Percentiles rank a stretch among this genome's conserved stretches.
These are phyloP conservation scores for Suillus plorans DNA, from an alignment of 768 basidiomycete genomes.

Conservation along the genomic window DNA sequence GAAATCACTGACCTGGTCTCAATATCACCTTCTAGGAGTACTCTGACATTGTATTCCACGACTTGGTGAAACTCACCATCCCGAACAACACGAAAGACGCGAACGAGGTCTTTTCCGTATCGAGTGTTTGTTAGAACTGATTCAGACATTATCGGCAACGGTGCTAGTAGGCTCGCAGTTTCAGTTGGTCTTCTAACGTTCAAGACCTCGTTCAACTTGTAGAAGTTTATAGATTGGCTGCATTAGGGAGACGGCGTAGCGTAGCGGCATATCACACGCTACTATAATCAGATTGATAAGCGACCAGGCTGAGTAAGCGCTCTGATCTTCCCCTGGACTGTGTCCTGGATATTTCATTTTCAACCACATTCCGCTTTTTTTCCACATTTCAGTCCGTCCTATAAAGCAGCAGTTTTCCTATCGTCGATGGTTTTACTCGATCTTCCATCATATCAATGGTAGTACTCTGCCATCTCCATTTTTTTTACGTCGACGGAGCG, in stretches of 20 bases:
- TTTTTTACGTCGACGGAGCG: neutral
- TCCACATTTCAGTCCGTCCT: neutral
- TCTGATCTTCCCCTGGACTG: neutral
- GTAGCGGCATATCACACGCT: neutral
- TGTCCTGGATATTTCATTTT: neutral
- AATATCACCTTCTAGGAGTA: constrained; percentile 82
- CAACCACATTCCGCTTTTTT: neutral
- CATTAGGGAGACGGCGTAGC: neutral
- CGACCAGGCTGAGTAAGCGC: neutral
- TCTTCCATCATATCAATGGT: neutral
- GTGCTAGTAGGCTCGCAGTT: neutral
- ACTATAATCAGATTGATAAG: constrained; percentile 1
- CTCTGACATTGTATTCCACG: constrained; percentile 82
- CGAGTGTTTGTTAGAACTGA: constrained; percentile 48
- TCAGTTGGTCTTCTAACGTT: neutral
- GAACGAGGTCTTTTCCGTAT: constrained; percentile 88
- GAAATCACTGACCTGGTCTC: constrained; percentile 54
- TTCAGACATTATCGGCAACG: constrained; percentile 8
- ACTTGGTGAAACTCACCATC: constrained; percentile 65
- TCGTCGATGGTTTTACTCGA: neutral
- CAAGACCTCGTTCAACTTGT: neutral
- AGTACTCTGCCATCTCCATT: neutral
- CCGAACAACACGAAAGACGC: constrained; percentile 83
- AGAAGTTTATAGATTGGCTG: neutral
- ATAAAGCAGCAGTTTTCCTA: no score